Evolutionary conservation across 108 stramenopile genomes (phyloP), one percentile per base, ranked within the genome.

Genomic region (Poteriospumella lacustris): DNA sequence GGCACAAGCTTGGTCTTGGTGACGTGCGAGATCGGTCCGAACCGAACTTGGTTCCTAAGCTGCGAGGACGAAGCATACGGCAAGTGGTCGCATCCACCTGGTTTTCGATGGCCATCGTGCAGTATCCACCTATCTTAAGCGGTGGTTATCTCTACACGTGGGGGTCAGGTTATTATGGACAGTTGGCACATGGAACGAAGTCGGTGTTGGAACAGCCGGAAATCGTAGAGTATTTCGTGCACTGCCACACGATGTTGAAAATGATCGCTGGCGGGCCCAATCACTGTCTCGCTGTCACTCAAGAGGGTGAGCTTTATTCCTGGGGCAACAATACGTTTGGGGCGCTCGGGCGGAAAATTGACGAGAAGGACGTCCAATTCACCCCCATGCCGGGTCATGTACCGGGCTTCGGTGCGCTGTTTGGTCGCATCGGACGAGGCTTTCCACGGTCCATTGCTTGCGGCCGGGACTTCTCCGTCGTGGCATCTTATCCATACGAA

Each of bases 131-230:
- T 0, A 39, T 88, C 68, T 52, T 64, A 62, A 79, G 81, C 33
- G 82, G 88, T 5, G 90, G 90, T 2, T 89, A 83, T 52, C 47
- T 88, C 2, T 89, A 88, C 70, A 88, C 88, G 0, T 91, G 85
- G 84, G 91, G 90, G 0, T 82, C 82, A 0, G 91, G 91, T 5
- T 90, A 83, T 77, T 75, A 87, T 59, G 91, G 91, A 0, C 90
- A 92, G 76, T 82, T 92, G 19, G 91, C 82, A 1, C 85, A 84
- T 28, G 88, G 84, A 43, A 73, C 67, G 29, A 78, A 73, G 34
- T 84, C 81, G 47, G 42, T 84, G 42, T 60, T 77, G 19, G 43
- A 72, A 41, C 81, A 67, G 41, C 90, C 91, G 3, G 69, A 81
- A 15, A 39, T 88, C 5, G 87, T 90, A 12, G 26, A 79, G 34